Conservation (phyloP, 2,329 filamentous ascomycete genomes). For the Huntiella omanensis region DNA sequence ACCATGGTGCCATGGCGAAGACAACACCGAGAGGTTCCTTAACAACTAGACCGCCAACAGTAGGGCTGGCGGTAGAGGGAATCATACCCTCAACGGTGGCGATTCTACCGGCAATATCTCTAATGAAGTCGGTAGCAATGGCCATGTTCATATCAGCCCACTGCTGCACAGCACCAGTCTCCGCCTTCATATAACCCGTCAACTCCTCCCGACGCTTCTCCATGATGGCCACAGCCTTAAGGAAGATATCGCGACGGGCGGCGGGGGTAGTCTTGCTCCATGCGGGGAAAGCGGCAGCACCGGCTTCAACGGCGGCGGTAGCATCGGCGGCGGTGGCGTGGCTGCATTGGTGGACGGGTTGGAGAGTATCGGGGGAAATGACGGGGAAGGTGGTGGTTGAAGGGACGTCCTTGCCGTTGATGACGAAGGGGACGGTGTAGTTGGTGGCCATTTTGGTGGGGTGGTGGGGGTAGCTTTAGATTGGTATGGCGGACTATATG, state of each 20-base stretch:
- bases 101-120: slow-evolving; percentile 26
- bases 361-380: slow-evolving; percentile 32
- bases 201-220: slow-evolving; percentile 41
- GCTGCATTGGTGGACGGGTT: slow-evolving; percentile 34
- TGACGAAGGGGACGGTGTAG: slow-evolving; percentile 22
- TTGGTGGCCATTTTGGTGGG: neutral
- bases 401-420: slow-evolving; percentile 25
- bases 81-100: slow-evolving; percentile 21
- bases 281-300: slow-evolving; percentile 45
- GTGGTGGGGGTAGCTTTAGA: neutral
- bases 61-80: slow-evolving; percentile 17
- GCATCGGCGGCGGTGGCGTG: slow-evolving; percentile 39
- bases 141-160: slow-evolving; percentile 26
- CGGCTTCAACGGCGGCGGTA: slow-evolving; percentile 30
- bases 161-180: slow-evolving; percentile 22
- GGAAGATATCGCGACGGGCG: slow-evolving; percentile 48
- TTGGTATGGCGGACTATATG: neutral
- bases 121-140: slow-evolving; percentile 21
- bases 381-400: slow-evolving; percentile 34
- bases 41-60: slow-evolving; percentile 38
- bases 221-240: slow-evolving; percentile 49
- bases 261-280: slow-evolving; percentile 47
- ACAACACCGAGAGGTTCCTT: slow-evolving; percentile 67
- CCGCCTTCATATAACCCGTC: slow-evolving; percentile 33
- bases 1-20: slow-evolving; percentile 68